Evolutionary conservation across 176 grass and related monocot genomes (phyloP).

Genomic region (Phoenix dactylifera): DNA sequence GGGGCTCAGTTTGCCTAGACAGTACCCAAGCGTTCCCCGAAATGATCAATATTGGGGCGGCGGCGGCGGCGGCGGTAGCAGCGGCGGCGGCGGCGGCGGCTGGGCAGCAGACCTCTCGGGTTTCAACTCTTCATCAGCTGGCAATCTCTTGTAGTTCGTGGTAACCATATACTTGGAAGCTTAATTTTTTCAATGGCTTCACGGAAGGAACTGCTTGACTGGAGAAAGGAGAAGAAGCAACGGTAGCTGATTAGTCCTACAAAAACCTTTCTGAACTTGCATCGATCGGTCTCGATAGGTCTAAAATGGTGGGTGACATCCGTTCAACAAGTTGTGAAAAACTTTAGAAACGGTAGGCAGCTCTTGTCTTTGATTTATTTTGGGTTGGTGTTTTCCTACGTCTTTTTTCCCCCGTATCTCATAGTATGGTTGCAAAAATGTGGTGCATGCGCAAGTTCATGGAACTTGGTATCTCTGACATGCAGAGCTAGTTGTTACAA

Average conservation of each 20-base stretch:
- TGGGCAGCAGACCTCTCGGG: constrained; percentile 58
- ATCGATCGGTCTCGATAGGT: too few species aligned
- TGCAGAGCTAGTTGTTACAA: constrained; percentile 12
- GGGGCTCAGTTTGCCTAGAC: constrained; percentile 38
- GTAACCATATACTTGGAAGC: neutral
- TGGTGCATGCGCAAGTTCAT: constrained; percentile 38
- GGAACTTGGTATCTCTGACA: constrained; percentile 27
- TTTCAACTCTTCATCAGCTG: constrained; percentile 50
- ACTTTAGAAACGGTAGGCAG: constrained; percentile 7
- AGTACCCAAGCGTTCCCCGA: constrained; percentile 37
- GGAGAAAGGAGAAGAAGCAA: neutral
- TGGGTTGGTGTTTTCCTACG: constrained; percentile 23
- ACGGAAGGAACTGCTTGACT: too few species aligned
- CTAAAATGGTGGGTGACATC: constrained; percentile 1
- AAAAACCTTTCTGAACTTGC: neutral
- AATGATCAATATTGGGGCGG: constrained; percentile 24
- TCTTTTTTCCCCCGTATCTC: constrained; percentile 15
- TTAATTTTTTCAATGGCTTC: constrained; percentile 6
- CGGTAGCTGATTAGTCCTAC: neutral
- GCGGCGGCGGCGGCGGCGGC: constrained; percentile 17
- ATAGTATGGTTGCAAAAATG: constrained; percentile 19
- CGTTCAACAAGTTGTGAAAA: constrained; percentile 1
- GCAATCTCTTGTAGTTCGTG: constrained; percentile 26
- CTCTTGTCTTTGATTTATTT: constrained; percentile 7
- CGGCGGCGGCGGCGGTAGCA: constrained; percentile 3